Percentiles rank a stretch among this genome's conserved stretches.
These are phyloP conservation scores for Orbilia javanica DNA, from an alignment of 2,329 filamentous ascomycete species.

Conservation along the genomic window DNA sequence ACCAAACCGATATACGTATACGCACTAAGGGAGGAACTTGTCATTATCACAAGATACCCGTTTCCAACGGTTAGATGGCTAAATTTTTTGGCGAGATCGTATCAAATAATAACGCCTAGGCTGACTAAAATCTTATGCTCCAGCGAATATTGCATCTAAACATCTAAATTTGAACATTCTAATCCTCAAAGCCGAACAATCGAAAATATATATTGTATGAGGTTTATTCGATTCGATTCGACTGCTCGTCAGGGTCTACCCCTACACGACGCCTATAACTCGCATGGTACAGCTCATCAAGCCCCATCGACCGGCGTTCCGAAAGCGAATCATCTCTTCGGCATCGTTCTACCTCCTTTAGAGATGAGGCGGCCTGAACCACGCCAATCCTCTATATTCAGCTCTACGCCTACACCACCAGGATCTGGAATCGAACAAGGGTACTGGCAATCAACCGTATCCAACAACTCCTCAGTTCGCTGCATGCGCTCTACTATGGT, in stretches of 20 bases:
- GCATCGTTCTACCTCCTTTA: slow-evolving; percentile 35
- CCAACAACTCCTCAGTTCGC: slow-evolving; percentile 27
- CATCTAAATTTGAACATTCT: slow-evolving; percentile 1
- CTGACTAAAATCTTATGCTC: background rate
- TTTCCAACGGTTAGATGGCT: background rate
- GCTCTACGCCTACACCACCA: slow-evolving; percentile 19
- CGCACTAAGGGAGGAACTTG: slow-evolving; percentile 14
- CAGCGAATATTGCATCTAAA: slow-evolving; percentile 21
- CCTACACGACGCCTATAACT: slow-evolving; percentile 41
- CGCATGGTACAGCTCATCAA: slow-evolving; percentile 58
- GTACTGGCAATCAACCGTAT: slow-evolving; percentile 42
- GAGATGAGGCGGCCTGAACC: slow-evolving; percentile 50
- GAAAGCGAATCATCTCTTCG: slow-evolving; percentile 41
- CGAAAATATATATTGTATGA: slow-evolving; percentile 42
- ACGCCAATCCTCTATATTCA: slow-evolving; percentile 36
- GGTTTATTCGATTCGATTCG: slow-evolving; percentile 40
- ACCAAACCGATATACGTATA: slow-evolving; percentile 35
- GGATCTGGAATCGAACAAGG: slow-evolving; percentile 50
- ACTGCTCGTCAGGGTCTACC: slow-evolving; percentile 42
- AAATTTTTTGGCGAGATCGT: slow-evolving; percentile 12
- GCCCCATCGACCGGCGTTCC: slow-evolving; percentile 46
- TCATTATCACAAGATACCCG: slow-evolving; percentile 23
- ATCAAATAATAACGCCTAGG: slow-evolving; percentile 28
- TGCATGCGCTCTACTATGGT: slow-evolving; percentile 13
- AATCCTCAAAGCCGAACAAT: slow-evolving; percentile 34